A percentile compares a stretch with the other conserved stretches of the same genome.
These are phyloP conservation scores for Sistotremastrum niveocremeum DNA, from an alignment of 768 basidiomycete species.

Conservation along the genomic window DNA sequence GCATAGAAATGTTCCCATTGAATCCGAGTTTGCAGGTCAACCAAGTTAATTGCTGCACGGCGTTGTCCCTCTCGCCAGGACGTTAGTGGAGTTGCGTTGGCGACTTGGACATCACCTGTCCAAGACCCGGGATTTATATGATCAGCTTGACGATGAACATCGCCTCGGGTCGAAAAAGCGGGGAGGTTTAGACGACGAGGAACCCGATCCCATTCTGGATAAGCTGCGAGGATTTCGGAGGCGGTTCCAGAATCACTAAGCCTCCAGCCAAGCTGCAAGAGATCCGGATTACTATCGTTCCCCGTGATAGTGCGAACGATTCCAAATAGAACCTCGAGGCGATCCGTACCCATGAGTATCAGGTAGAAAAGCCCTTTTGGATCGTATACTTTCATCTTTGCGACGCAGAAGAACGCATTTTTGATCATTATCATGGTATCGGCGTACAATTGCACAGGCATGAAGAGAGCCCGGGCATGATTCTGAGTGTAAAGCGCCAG, in stretches of 20 bases:
- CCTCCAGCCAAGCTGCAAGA: slow-evolving; percentile 15
- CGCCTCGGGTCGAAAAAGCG: background rate
- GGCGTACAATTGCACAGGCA: slow-evolving; percentile 7
- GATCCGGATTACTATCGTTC: slow-evolving; percentile 19
- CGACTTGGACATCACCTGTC: slow-evolving; percentile 17
- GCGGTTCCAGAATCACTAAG: slow-evolving; percentile 20
- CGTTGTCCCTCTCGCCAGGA: too few species aligned
- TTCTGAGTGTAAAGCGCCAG: slow-evolving; percentile 1
- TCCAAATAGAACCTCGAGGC: slow-evolving; percentile 20
- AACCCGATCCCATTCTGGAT: slow-evolving; percentile 25
- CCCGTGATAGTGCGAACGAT: slow-evolving; percentile 21
- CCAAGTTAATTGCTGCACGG: too few species aligned
- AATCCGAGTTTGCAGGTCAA: too few species aligned
- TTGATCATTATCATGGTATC: slow-evolving; percentile 12
- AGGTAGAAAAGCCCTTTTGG: slow-evolving; percentile 7
- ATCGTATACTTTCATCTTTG: slow-evolving; percentile 9
- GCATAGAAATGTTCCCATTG: too few species aligned
- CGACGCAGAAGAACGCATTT: slow-evolving; percentile 12
- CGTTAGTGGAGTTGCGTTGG: slow-evolving; percentile 4
- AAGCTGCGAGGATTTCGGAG: slow-evolving; percentile 21
- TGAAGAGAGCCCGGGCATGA: background rate
- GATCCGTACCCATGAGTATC: slow-evolving; percentile 25
- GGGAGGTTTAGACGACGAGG: slow-evolving; percentile 20
- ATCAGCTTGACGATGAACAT: slow-evolving; percentile 14
- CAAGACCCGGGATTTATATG: slow-evolving; percentile 24